Base-by-base conservation (phyloP, 73 alveolate species). In the Paraurostyla sp. region DNA sequence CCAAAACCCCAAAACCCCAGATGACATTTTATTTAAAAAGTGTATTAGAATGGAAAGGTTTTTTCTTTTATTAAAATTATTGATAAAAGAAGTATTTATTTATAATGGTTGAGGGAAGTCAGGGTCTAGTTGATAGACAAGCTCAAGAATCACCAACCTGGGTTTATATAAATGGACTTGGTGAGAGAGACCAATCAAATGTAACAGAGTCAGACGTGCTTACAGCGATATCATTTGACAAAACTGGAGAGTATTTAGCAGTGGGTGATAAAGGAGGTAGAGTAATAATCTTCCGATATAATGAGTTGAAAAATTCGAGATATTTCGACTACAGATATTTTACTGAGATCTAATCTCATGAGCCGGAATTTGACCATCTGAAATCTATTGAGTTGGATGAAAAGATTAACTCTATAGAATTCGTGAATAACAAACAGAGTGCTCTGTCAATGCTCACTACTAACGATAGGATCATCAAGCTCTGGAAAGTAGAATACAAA, bases 191-290 rank as follows among this genome's bases (percentile, higher is more conserved):
- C 68, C 59, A 80, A 13, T 6, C 73, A n/a, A 49, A 41, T 32
- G 85, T 89, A 46, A 51, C 92, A 18, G 92, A 62, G 54, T 41
- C 60, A 20, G 95, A 89, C 38, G 57, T 30, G 2, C 75, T 89
- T 22, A 57, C 95, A 20, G 88, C 92, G 0, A 58, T 81, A 7
- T 36, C 80, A 0, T 89, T 89, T 50, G 95, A 89, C 48, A 82
- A 82, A 49, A 82, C 89, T 0, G 95, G 95, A 9, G 89, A 89
- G 30, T 83, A 63, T 41, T 54, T 89, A 51, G 85, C 91, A n/a
- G 91, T 89, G 0, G 95, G 95, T 0, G 95, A 89, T 71, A 59
- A 57, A n/a, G 92, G 85, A 25, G 95, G 95, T 35, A 27, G 95
- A 25, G 87, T 89, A 23, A 89, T 89, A 20, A 54, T 89, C 78